Evolutionary conservation across 495 filamentous ascomycete species (phyloP).

Genomic region (Durotheca rogersii): DNA sequence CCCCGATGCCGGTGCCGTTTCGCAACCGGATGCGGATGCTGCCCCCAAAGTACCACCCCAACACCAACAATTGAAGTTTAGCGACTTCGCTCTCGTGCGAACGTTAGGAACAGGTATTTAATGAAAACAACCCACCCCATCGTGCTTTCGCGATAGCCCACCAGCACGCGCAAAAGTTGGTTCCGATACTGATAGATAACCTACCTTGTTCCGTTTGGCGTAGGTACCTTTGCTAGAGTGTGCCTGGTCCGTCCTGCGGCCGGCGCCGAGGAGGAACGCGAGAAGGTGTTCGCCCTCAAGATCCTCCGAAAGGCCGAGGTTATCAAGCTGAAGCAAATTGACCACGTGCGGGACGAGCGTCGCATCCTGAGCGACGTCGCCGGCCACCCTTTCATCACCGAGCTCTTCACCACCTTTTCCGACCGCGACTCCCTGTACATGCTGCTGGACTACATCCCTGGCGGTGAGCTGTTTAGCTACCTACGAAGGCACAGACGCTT

Average conservation of each 20-base stretch:
- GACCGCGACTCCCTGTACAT: slow-evolving; percentile 89
- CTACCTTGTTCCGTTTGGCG: slow-evolving; percentile 22
- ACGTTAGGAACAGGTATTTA: slow-evolving; percentile 89
- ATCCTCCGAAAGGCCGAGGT: slow-evolving; percentile 83
- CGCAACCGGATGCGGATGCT: slow-evolving; percentile 18
- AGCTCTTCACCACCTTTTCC: slow-evolving; percentile 85
- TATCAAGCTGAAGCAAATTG: slow-evolving; percentile 94
- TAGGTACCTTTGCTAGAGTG: slow-evolving; percentile 94
- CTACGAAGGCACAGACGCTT: slow-evolving; percentile 83
- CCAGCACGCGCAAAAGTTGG: slow-evolving; percentile 8
- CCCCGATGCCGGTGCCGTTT: slow-evolving; percentile 8
- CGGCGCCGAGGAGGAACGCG: slow-evolving; percentile 53
- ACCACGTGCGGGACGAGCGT: slow-evolving; percentile 94
- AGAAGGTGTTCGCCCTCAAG: slow-evolving; percentile 89
- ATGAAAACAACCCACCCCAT: slow-evolving; percentile 14
- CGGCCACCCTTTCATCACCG: slow-evolving; percentile 94
- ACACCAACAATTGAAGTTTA: slow-evolving; percentile 45
- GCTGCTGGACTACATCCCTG: slow-evolving; percentile 90
- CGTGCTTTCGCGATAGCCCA: neutral
- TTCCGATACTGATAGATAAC: slow-evolving; percentile 16
- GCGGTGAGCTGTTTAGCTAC: slow-evolving; percentile 94
- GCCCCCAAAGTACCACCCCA: slow-evolving; percentile 36
- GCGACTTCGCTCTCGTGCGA: slow-evolving; percentile 82
- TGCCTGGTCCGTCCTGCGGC: slow-evolving; percentile 73
- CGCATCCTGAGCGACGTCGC: slow-evolving; percentile 81